Base-by-base conservation (phyloP, 176 grass and related monocot genomes). In the Zoysia japonica region DNA sequence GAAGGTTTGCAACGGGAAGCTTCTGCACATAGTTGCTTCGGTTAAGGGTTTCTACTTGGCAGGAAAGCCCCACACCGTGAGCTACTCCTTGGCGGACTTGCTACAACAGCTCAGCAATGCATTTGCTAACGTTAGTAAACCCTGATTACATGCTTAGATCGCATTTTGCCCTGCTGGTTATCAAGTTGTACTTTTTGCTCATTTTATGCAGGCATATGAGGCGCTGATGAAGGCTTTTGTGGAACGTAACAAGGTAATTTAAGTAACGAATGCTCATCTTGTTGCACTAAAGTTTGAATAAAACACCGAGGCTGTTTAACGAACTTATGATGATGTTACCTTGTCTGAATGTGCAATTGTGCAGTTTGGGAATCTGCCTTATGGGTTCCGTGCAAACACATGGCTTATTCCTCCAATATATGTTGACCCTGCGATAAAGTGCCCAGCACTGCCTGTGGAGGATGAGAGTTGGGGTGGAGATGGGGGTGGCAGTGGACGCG, bases 321-420 rank as follows among this genome's bases (percentile, higher is more conserved):
- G 6, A 40, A 53, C 4, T 78, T 65, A 37, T 82, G 35, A 75
- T 38, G 47, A 17, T 17, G 13, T 83, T 60, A 76, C 17, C 17
- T 88, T 61, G 80, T 52, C 65, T 79, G 13, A 67, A 57, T 78
- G 65, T 77, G 67, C 68, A 99, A 92, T 99, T 78, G 65, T 77
- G 67, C 68, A 99, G 96, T 99, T 99, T 87, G 96, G 96, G 57
- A 99, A 99, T 89, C 80, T 96, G n/a, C 96, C 96, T 0, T 99
- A 89, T 61, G 92, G 96, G 75, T 93, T 96, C n/a, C 96, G 92
- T 82, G 92, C 96, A 85, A 99, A 99, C 82, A 93, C 96, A 86
- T 99, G 96, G 96, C 88, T 99, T 64, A 80, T 85, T 50, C 96
- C 92, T 57, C 88, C 90, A 57, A 39, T 96, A 77, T 94, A 91